Percentiles rank a stretch among this genome's conserved stretches.
Conservation (phyloP, 208 protist genomes). For the Leishmania gerbilli region DNA sequence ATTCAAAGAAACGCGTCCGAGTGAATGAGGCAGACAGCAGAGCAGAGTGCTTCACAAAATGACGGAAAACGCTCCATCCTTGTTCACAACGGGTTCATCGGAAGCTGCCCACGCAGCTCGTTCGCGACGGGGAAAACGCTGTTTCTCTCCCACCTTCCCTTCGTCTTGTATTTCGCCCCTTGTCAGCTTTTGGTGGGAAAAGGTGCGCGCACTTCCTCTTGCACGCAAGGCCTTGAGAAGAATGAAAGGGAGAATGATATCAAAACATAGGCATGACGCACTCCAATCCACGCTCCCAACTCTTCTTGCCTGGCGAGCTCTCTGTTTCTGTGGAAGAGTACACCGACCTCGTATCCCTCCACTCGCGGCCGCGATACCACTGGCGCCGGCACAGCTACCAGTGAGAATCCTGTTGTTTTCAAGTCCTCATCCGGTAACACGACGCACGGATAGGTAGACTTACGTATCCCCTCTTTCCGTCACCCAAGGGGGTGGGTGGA, state of each 20-base stretch:
- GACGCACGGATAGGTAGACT: not conserved
- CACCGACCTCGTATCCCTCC: not conserved
- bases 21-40: not conserved
- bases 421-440: not conserved
- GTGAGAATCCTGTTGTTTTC: not conserved
- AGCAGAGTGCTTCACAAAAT: not conserved
- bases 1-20: not conserved
- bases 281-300: not conserved
- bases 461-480: not conserved
- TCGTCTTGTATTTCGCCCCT: not conserved
- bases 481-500: not conserved
- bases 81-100: not conserved
- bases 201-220: not conserved
- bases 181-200: not conserved
- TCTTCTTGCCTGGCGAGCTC: not conserved
- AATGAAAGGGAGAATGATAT: not conserved
- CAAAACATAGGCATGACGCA: not conserved
- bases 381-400: not conserved
- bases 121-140: not conserved
- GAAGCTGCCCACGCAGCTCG: not conserved
- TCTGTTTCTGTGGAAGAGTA: not conserved
- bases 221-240: not conserved
- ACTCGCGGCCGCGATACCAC: not conserved
- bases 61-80: not conserved
- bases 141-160: not conserved